Evolutionary conservation across 495 filamentous ascomycete genomes (phyloP).

Genomic region (Usnea hakonensis): DNA sequence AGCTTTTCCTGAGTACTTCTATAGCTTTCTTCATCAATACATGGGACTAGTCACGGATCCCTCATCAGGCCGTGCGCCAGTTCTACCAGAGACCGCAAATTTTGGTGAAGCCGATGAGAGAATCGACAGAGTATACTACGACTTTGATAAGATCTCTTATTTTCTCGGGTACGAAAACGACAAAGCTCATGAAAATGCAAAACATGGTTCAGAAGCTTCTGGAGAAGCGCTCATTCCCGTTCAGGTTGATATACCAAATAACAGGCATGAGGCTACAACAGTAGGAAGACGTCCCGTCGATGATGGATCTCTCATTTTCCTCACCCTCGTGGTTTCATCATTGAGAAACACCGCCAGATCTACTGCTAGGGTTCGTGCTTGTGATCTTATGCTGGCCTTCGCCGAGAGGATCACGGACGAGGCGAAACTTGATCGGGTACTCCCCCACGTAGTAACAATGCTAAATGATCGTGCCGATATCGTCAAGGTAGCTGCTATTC

Average conservation of each 20-base stretch:
- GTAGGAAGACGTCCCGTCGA: constrained; percentile 45
- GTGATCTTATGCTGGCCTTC: constrained; percentile 89
- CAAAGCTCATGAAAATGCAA: constrained; percentile 23
- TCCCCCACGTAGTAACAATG: constrained; percentile 79
- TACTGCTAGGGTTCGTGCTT: constrained; percentile 79
- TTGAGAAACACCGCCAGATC: constrained; percentile 82
- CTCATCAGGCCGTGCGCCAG: constrained; percentile 61
- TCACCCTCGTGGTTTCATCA: constrained; percentile 79
- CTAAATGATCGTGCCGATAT: constrained; percentile 73
- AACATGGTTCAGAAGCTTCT: constrained; percentile 21
- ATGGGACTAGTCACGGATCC: constrained; percentile 95
- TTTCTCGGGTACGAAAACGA: constrained; percentile 67
- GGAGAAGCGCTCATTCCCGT: constrained; percentile 54
- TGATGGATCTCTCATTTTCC: constrained; percentile 87
- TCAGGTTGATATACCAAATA: constrained; percentile 78
- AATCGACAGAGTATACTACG: constrained; percentile 83
- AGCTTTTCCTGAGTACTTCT: constrained; percentile 92
- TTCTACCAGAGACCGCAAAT: constrained; percentile 56
- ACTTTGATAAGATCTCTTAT: constrained; percentile 97
- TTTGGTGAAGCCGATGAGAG: constrained; percentile 81
- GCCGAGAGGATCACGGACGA: constrained; percentile 89
- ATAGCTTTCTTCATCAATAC: constrained; percentile 93
- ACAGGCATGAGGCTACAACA: constrained; percentile 47
- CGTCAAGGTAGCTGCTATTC: constrained; percentile 76
- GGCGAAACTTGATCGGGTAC: constrained; percentile 87